A percentile compares a stretch with the other conserved stretches of the same genome.
Conservation (phyloP, 2,329 filamentous ascomycete species). For the Teratosphaeria epicoccoides region DNA sequence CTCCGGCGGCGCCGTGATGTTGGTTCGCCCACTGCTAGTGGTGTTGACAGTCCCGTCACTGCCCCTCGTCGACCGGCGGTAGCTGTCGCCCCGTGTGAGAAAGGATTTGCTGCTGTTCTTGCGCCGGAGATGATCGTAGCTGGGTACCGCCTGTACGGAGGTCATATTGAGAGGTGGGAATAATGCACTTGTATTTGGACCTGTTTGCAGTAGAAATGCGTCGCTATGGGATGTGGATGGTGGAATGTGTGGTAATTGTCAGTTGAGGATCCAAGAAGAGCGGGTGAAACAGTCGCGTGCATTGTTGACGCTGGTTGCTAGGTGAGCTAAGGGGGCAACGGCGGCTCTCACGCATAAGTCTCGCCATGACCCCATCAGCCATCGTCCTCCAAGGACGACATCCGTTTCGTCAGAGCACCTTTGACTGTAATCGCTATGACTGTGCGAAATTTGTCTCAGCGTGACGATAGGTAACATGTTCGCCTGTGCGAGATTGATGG, state of each 20-base stretch:
- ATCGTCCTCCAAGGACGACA: too few species aligned
- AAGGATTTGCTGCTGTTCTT: conserved; percentile 36
- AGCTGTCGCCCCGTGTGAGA: conserved; percentile 24
- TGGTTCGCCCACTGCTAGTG: conserved; percentile 62
- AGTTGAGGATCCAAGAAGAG: neutral
- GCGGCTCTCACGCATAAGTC: neutral
- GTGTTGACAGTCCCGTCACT: conserved; percentile 90
- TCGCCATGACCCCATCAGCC: too few species aligned
- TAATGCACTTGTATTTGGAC: neutral
- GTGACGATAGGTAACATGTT: too few species aligned
- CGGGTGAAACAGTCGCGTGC: too few species aligned
- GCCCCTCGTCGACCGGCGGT: conserved; percentile 35
- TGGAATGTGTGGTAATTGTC: neutral
- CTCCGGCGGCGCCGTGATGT: conserved; percentile 78
- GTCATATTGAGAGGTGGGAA: conserved; percentile 10
- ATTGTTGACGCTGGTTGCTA: too few species aligned
- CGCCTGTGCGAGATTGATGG: too few species aligned
- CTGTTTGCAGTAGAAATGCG: neutral
- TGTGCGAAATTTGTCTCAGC: too few species aligned
- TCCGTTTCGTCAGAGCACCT: too few species aligned
- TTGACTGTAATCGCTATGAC: too few species aligned
- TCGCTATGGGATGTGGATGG: conserved; percentile 1
- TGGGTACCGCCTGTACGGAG: conserved; percentile 28
- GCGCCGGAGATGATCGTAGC: conserved; percentile 49
- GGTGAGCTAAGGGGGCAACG: too few species aligned